These are phyloP conservation scores for Leccinum fallax DNA, from an alignment of 1,284 basidiomycete genomes.

Conservation along the genomic window DNA sequence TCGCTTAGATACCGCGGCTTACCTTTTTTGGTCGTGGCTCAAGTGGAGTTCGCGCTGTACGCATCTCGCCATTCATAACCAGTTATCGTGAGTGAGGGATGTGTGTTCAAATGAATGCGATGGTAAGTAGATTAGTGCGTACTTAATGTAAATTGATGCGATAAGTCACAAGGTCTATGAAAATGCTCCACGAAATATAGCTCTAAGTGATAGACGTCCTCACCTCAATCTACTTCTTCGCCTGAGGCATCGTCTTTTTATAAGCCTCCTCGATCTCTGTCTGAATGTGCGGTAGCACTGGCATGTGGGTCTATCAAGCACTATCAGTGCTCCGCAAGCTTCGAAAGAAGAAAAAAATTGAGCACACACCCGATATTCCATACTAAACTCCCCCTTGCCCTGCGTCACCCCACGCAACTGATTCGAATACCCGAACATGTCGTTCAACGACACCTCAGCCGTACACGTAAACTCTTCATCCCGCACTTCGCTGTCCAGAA, in stretches of 20 bases:
- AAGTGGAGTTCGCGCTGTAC: too few relatives aligned
- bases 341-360: neutral
- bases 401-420: constrained; percentile 93
- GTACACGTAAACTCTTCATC: constrained; percentile 96
- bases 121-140: constrained; percentile 12
- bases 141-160: constrained; percentile 6
- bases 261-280: constrained; percentile 72
- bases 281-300: constrained; percentile 89
- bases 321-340: neutral
- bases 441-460: constrained; percentile 94
- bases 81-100: constrained; percentile 3
- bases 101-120: constrained; percentile 11
- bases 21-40: too few relatives aligned
- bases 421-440: constrained; percentile 98
- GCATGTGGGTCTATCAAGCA: constrained; percentile 66
- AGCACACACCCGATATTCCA: constrained; percentile 86
- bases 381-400: constrained; percentile 95
- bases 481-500: constrained; percentile 94
- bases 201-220: neutral
- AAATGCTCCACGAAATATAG: constrained; percentile 8
- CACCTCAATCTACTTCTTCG: constrained; percentile 53
- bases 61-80: neutral
- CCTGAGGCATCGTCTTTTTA: constrained; percentile 49
- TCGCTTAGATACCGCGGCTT: too few relatives aligned
- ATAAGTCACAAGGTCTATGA: constrained; percentile 7